Conservation (phyloP, 1,284 basidiomycete species). For the Trichosporon asahii region DNA sequence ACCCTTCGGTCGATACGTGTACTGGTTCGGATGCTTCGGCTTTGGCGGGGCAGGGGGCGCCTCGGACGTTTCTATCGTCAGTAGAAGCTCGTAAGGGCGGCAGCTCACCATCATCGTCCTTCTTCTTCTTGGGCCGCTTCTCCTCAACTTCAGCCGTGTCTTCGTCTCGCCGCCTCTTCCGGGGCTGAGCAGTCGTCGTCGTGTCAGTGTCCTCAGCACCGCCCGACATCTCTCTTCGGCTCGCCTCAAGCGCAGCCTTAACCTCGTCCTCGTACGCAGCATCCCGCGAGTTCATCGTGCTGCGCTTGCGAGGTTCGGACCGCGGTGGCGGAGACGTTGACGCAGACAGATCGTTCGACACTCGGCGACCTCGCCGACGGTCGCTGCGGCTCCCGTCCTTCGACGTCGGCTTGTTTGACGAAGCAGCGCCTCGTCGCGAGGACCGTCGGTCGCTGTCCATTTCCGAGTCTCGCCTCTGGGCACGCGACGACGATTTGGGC, state of each 20-base stretch:
- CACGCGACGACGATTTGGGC: slow-evolving; percentile 31
- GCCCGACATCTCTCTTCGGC: slow-evolving; percentile 33
- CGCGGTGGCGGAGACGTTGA: slow-evolving; percentile 21
- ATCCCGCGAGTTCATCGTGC: slow-evolving; percentile 96
- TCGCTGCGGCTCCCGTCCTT: slow-evolving; percentile 19
- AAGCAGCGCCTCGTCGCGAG: slow-evolving; percentile 1
- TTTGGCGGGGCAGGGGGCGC: slow-evolving; percentile 27
- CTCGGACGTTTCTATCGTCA: slow-evolving; percentile 16
- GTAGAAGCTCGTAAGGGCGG: neutral
- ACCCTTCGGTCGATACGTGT: slow-evolving; percentile 58
- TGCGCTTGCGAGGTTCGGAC: slow-evolving; percentile 65
- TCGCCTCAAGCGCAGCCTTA: slow-evolving; percentile 57
- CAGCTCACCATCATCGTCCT: slow-evolving; percentile 45
- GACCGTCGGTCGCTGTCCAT: slow-evolving; percentile 11
- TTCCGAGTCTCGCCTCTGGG: slow-evolving; percentile 26
- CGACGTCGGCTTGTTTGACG: slow-evolving; percentile 13
- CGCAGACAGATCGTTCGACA: slow-evolving; percentile 23
- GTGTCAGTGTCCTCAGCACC: slow-evolving; percentile 26
- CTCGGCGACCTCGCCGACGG: slow-evolving; percentile 17
- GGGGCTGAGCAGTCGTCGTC: slow-evolving; percentile 2
- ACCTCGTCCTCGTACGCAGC: slow-evolving; percentile 86
- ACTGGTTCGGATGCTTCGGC: slow-evolving; percentile 58
- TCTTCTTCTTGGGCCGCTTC: slow-evolving; percentile 32
- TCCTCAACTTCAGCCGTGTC: slow-evolving; percentile 28
- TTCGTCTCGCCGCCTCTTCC: slow-evolving; percentile 26